These are phyloP conservation scores for Peronospora destructor DNA, from an alignment of 352 stramenopile genomes.

Conservation along the genomic window DNA sequence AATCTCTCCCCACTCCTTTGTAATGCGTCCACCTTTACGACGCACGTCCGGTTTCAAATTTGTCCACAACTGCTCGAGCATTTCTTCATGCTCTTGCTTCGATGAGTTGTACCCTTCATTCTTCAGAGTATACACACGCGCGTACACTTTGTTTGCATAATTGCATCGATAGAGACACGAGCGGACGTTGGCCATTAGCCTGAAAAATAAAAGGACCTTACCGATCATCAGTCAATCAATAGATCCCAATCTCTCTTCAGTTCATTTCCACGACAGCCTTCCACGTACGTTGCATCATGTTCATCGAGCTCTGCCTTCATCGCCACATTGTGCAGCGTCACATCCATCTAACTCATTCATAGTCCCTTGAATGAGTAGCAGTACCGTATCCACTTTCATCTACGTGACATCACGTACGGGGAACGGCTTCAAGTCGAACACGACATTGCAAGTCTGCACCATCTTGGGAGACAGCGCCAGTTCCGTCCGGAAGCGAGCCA, in stretches of 20 bases:
- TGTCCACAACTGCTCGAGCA: slow-evolving; percentile 76
- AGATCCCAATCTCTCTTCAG: neutral
- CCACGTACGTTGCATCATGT: slow-evolving; percentile 38
- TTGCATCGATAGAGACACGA: slow-evolving; percentile 61
- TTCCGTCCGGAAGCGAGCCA: slow-evolving; percentile 68
- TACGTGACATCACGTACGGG: slow-evolving; percentile 25
- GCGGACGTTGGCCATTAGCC: slow-evolving; percentile 58
- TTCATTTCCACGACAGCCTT: neutral
- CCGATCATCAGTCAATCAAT: neutral
- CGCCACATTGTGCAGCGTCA: slow-evolving; percentile 48
- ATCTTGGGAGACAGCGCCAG: slow-evolving; percentile 54
- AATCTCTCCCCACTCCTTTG: slow-evolving; percentile 85
- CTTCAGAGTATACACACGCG: slow-evolving; percentile 40
- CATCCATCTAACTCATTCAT: slow-evolving; percentile 37
- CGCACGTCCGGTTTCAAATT: slow-evolving; percentile 76
- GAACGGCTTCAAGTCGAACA: slow-evolving; percentile 76
- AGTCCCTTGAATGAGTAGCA: neutral
- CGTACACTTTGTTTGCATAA: slow-evolving; percentile 74
- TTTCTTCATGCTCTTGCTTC: slow-evolving; percentile 62
- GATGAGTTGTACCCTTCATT: slow-evolving; percentile 61
- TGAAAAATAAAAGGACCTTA: slow-evolving; percentile 11
- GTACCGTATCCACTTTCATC: neutral
- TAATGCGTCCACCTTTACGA: slow-evolving; percentile 66
- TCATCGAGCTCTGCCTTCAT: slow-evolving; percentile 43
- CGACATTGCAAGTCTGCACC: slow-evolving; percentile 61